Evolutionary conservation across 495 filamentous ascomycete genomes (phyloP).

Genomic region (Diplogelasinospora grovesii): DNA sequence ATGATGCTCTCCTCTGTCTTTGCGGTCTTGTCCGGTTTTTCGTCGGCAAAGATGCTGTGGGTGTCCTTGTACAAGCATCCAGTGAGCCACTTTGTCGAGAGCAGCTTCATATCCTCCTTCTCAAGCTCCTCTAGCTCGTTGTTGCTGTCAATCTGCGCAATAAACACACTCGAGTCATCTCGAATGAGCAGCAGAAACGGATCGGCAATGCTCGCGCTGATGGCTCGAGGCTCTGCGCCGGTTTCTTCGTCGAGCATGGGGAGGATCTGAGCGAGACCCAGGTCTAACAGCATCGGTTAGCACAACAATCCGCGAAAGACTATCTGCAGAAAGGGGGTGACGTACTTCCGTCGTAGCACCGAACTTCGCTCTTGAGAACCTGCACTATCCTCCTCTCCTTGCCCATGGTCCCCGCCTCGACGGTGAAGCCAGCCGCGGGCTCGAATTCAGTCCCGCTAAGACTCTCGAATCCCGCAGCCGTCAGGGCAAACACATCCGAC

Average conservation of each 20-base stretch:
- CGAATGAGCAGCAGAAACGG: constrained; percentile 80
- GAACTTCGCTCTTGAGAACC: constrained; percentile 72
- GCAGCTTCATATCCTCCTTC: constrained; percentile 43
- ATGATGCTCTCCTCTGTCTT: constrained; percentile 46
- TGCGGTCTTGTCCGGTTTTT: constrained; percentile 28
- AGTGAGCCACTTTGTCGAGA: constrained; percentile 64
- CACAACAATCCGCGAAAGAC: constrained; percentile 15
- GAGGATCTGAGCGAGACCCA: constrained; percentile 81
- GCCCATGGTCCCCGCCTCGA: constrained; percentile 74
- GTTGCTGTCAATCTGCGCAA: constrained; percentile 68
- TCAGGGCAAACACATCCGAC: constrained; percentile 56
- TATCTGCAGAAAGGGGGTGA: constrained; percentile 2
- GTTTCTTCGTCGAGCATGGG: constrained; percentile 84
- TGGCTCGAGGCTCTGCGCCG: constrained; percentile 63
- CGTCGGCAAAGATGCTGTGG: constrained; percentile 46
- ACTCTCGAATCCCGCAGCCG: constrained; percentile 57
- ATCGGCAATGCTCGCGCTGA: constrained; percentile 79
- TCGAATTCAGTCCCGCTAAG: constrained; percentile 77
- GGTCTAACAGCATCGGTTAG: constrained; percentile 44
- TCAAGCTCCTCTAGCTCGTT: constrained; percentile 83
- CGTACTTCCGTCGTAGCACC: constrained; percentile 83
- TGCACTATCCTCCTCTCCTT: constrained; percentile 73
- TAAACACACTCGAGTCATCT: constrained; percentile 69
- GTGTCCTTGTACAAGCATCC: constrained; percentile 72
- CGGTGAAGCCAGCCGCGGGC: constrained; percentile 70